phyloP scores from a whole-genome alignment of 2,329 filamentous ascomycete genomes.

The Pezicula neosporulosa region DNA sequence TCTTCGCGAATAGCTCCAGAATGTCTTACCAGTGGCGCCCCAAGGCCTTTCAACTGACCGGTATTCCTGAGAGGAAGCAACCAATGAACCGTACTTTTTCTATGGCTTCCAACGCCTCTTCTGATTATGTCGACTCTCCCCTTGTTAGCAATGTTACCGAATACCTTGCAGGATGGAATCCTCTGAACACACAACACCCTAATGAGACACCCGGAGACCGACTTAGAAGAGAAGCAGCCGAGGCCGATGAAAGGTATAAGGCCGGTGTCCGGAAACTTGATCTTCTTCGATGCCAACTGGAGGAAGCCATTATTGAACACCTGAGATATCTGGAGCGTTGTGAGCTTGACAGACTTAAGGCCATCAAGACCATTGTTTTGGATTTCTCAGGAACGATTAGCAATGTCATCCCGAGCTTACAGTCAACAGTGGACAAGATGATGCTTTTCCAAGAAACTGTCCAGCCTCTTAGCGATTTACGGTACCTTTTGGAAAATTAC shows the following conservation, averaged over 20 bases:
- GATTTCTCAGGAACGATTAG: constrained; percentile 97
- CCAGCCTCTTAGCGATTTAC: constrained; percentile 84
- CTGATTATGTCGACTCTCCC: constrained; percentile 69
- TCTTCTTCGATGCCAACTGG: constrained; percentile 86
- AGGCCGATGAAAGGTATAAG: constrained; percentile 94
- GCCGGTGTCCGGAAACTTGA: constrained; percentile 81
- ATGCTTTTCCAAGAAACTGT: constrained; percentile 98
- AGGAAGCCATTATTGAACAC: constrained; percentile 90
- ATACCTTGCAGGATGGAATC: constrained; percentile 89
- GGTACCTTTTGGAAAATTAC: constrained; percentile 95
- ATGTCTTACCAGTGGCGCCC: constrained; percentile 98
- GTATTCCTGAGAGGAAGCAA: constrained; percentile 84
- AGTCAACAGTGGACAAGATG: constrained; percentile 97
- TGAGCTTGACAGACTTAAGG: constrained; percentile 92
- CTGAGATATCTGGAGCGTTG: constrained; percentile 96
- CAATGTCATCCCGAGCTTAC: constrained; percentile 94
- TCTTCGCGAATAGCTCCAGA: constrained; percentile 94
- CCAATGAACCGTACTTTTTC: constrained; percentile 72
- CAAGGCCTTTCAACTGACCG: constrained; percentile 83
- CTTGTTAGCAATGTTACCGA: constrained; percentile 80
- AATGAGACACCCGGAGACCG: constrained; percentile 89
- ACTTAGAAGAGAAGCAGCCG: constrained; percentile 81
- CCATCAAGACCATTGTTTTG: constrained; percentile 95
- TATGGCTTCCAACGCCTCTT: constrained; percentile 47
- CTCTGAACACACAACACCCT: constrained; percentile 83